phyloP scores from a whole-genome alignment of 164 flowering plant species.

The Liquidambar formosana region DNA sequence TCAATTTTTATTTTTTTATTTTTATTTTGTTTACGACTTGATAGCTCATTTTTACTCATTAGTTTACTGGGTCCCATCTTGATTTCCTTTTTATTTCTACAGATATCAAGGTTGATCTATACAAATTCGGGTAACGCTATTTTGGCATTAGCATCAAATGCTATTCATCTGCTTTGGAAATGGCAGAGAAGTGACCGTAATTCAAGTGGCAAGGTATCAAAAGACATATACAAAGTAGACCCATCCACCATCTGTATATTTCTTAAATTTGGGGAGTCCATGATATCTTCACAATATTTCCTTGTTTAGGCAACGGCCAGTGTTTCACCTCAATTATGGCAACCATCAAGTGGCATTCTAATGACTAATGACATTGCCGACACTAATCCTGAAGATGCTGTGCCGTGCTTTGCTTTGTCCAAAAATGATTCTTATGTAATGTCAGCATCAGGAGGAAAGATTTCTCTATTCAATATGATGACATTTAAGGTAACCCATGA shows the following conservation, averaged over 20 bases:
- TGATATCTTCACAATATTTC: constrained; percentile 5
- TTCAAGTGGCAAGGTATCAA: constrained; percentile 68
- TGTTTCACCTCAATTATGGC: constrained; percentile 79
- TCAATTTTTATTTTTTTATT: no score
- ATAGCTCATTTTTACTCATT: neutral
- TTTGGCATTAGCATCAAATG: constrained; percentile 86
- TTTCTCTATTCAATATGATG: constrained; percentile 80
- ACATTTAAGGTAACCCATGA: constrained; percentile 61
- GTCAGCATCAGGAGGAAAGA: constrained; percentile 87
- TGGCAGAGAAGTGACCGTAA: constrained; percentile 87
- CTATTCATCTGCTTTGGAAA: constrained; percentile 90
- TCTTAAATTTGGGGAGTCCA: neutral
- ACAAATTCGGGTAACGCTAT: constrained; percentile 86
- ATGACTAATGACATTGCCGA: constrained; percentile 88
- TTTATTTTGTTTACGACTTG: no score
- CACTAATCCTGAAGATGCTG: constrained; percentile 74
- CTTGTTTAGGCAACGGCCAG: constrained; percentile 71
- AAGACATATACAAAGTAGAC: neutral
- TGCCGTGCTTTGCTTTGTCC: constrained; percentile 90
- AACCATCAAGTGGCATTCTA: constrained; percentile 79
- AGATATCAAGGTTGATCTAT: constrained; percentile 86
- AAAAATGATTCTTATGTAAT: constrained; percentile 86
- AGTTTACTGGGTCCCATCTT: neutral
- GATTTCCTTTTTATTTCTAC: constrained; percentile 17
- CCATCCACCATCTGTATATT: neutral